Base-by-base conservation (phyloP, 805 yeast genomes). In the Pichia nakasei region DNA sequence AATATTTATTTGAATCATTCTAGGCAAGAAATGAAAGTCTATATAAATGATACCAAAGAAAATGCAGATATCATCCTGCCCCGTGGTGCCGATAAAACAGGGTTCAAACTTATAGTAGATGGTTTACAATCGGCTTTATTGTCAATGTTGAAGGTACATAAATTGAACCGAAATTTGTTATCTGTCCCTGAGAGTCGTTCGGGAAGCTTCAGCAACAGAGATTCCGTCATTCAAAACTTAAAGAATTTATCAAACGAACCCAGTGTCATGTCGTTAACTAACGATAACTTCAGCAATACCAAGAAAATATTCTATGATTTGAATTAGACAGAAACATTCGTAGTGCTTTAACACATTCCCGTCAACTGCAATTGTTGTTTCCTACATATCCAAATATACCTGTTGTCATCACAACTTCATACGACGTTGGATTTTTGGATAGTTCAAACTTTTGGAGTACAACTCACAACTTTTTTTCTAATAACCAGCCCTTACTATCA, bases 51-150 rank as follows among this genome's bases (percentile, higher is more conserved):
- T n/a, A 83, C 93, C 1, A 82, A 80, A 56, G 80, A 78, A 47
- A 70, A 65, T 47, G 86, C 94, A 1, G 95, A 85, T 59, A 78
- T 84, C 7, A 73, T 85, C 22, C 66, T 85, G 54, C 88, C 91
- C 2, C 66, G 79, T 31, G 91, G 88, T 2, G 75, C 81, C 7
- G 86, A 81, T 45, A 48, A 63, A 2, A 65, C 70, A 29, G 85
- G 84, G 9, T 68, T 82, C 5, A 56, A 65, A 11, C 63, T 85
- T 46, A 72, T 85, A 13, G 73, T 81, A 19, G 86, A 80, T 52
- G 91, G 88, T 0, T 57, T 85, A 3, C 60, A 70, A 27, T 73
- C 76, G 8, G 38, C 63, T 11, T 39, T 67, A 5, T 37, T 48
- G 6, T 26, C 52, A 22, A 47, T 48, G 9, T n/a, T 38, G 15